Percentiles rank a stretch among this genome's conserved stretches.
Evolutionary conservation across 257 asterid genomes (phyloP).

Genomic region (Scutellaria baicalensis): DNA sequence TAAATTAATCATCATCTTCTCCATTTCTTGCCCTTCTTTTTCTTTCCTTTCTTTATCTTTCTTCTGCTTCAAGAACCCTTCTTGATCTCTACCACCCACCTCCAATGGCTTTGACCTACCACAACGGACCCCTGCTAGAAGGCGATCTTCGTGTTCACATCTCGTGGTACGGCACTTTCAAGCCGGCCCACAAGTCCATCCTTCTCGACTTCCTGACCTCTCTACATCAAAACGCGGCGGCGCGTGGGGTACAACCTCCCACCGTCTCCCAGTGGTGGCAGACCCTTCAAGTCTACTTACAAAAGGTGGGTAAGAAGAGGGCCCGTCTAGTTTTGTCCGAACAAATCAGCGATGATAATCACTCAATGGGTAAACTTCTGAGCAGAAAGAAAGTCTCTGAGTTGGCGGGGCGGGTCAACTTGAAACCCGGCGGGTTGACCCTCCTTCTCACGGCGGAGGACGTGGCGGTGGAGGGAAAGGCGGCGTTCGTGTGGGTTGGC

Average conservation of each 20-base stretch:
- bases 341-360: conserved; percentile 17
- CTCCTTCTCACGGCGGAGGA: conserved; percentile 25
- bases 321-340: not conserved
- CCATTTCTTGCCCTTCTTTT: conserved; percentile 7
- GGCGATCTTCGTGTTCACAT: conserved; percentile 13
- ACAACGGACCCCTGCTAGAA: conserved; percentile 14
- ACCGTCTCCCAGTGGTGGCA: conserved; percentile 27
- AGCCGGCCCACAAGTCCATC: conserved; percentile 23
- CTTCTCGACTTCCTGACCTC: conserved; percentile 19
- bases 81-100: conserved; percentile 20
- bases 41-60: not conserved
- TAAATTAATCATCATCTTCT: not conserved
- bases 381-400: conserved; percentile 8
- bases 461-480: conserved; percentile 16
- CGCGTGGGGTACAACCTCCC: not conserved
- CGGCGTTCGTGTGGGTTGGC: conserved; percentile 24
- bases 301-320: conserved; percentile 15
- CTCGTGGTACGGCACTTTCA: conserved; percentile 26
- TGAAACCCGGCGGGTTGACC: conserved; percentile 3
- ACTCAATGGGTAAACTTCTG: conserved; percentile 20
- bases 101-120: conserved; percentile 19
- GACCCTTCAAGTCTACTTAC: conserved; percentile 14
- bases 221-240: not conserved
- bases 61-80: conserved; percentile 18
- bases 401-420: conserved; percentile 19